Conservation (phyloP, 768 basidiomycete species). For the Astraeus odoratus region DNA sequence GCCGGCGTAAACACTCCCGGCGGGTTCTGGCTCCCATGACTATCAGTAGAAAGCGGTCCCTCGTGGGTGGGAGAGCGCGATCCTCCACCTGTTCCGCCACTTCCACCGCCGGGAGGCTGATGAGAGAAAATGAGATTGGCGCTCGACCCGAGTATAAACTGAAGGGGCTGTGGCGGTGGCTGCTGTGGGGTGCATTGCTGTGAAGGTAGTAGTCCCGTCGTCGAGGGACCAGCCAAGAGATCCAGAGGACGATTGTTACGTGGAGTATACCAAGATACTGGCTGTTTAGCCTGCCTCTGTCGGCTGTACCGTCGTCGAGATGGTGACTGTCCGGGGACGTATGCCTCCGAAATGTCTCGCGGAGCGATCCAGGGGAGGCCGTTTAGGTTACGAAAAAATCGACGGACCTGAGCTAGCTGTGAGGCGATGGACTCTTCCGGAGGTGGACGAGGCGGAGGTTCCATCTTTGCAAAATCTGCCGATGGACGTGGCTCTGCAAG, state of each 20-base stretch:
- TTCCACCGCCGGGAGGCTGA: constrained; percentile 3
- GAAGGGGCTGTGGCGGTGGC: constrained; percentile 11
- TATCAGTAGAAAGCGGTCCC: constrained; percentile 24
- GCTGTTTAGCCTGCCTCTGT: constrained; percentile 16
- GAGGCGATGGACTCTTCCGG: constrained; percentile 28
- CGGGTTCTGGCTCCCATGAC: constrained; percentile 23
- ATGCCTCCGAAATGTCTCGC: constrained; percentile 41
- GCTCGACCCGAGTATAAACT: constrained; percentile 26
- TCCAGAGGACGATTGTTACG: constrained; percentile 22
- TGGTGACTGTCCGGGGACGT: constrained; percentile 34
- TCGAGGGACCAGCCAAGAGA: constrained; percentile 26
- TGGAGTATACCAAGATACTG: constrained; percentile 23
- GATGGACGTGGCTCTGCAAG: constrained; percentile 32
- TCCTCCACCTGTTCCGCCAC: constrained; percentile 9
- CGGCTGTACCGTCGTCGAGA: constrained; percentile 23
- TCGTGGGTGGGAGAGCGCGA: constrained; percentile 28
- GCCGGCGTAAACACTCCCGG: constrained; percentile 17
- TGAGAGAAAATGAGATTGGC: constrained; percentile 25
- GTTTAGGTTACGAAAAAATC: constrained; percentile 33
- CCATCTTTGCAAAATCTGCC: constrained; percentile 46
- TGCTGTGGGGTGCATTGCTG: constrained; percentile 11
- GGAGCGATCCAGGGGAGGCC: constrained; percentile 42
- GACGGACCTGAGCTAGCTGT: constrained; percentile 31
- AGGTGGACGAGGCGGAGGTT: constrained; percentile 33
- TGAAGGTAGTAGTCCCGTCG: constrained; percentile 20